Evolutionary conservation across 1,284 basidiomycete genomes (phyloP).

Genomic region (Neolentinus lepideus): DNA sequence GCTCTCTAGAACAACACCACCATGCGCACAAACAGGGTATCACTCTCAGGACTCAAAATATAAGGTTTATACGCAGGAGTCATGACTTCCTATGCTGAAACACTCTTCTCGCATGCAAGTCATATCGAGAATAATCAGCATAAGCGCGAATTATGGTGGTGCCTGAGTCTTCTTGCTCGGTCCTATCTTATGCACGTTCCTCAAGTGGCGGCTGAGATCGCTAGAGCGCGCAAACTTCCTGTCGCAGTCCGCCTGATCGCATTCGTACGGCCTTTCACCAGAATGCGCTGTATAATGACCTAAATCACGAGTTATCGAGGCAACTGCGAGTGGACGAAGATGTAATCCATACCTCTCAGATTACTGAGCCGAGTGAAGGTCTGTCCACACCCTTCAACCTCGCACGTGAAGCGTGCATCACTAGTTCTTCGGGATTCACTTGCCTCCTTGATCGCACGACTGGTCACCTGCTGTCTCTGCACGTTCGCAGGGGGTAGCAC

Average conservation of each 20-base stretch:
- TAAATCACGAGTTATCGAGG: background rate
- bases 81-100: too few species aligned
- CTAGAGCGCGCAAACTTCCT: background rate
- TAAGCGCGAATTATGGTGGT: too few species aligned
- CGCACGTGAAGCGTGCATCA: background rate
- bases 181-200: background rate
- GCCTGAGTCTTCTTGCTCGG: background rate
- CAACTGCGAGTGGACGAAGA: background rate
- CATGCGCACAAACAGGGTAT: too few species aligned
- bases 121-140: too few species aligned
- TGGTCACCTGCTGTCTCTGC: background rate
- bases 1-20: too few species aligned
- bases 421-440: background rate
- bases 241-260: background rate
- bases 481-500: background rate
- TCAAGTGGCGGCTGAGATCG: background rate
- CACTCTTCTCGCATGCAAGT: too few species aligned
- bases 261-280: background rate
- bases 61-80: too few species aligned
- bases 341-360: background rate
- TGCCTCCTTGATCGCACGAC: background rate
- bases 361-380: background rate
- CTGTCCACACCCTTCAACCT: background rate
- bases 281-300: background rate
- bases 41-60: too few species aligned